Evolutionary conservation across 2,329 filamentous ascomycete species (phyloP).

Genomic region (Tolypocladium sp.): DNA sequence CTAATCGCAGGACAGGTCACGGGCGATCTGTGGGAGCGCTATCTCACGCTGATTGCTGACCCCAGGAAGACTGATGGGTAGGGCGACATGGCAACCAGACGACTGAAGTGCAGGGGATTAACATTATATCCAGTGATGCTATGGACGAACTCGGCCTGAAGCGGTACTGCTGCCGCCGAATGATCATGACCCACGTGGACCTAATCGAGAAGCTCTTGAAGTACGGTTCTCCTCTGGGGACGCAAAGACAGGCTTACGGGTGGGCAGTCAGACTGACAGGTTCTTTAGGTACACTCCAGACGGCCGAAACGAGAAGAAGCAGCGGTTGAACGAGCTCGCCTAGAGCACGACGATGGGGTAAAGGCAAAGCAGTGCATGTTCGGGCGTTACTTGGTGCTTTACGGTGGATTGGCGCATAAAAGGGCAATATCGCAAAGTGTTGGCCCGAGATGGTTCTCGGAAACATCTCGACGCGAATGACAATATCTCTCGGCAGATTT

Average conservation of each 20-base stretch:
- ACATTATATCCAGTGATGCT: constrained; percentile 58
- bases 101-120: neutral
- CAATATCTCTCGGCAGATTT: neutral
- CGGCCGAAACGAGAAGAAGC: constrained; percentile 54
- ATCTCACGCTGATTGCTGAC: constrained; percentile 79
- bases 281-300: constrained; percentile 48
- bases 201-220: constrained; percentile 96
- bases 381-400: constrained; percentile 21
- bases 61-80: constrained; percentile 61
- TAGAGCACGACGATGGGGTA: constrained; percentile 9
- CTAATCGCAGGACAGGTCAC: constrained; percentile 60
- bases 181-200: constrained; percentile 99
- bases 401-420: constrained; percentile 18
- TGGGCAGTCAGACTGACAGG: neutral
- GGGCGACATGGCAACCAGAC: neutral
- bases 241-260: neutral
- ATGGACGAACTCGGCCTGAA: constrained; percentile 92
- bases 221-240: constrained; percentile 39
- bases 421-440: constrained; percentile 2
- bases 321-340: constrained; percentile 25
- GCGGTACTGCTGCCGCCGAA: constrained; percentile 96
- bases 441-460: neutral
- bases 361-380: constrained; percentile 15
- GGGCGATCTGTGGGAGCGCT: constrained; percentile 95
- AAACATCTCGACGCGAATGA: neutral